A percentile compares a stretch with the other conserved stretches of the same genome.
Conservation (phyloP, 2,329 filamentous ascomycete genomes). For the Colletotrichum chlorophyti region DNA sequence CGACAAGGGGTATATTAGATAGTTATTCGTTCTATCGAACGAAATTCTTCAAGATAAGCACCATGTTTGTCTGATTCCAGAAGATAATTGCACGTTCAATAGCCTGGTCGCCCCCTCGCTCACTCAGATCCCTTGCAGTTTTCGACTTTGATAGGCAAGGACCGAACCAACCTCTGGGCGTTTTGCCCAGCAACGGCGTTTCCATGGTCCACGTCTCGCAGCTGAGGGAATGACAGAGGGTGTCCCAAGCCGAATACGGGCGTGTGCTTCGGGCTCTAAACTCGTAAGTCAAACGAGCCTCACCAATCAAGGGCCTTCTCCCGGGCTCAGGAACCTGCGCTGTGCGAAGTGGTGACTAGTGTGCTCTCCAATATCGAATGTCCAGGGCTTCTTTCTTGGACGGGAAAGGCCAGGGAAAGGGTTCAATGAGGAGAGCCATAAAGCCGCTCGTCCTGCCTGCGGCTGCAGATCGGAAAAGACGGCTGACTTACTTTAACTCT, state of each 20-base stretch:
- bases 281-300: no score
- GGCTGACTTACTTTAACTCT: no score
- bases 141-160: neutral
- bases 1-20: neutral
- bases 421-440: neutral
- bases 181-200: constrained; percentile 18
- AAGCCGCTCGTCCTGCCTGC: no score
- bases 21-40: neutral
- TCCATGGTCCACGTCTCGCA: constrained; percentile 16
- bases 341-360: no score
- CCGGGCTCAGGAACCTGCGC: neutral
- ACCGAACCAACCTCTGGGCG: constrained; percentile 9
- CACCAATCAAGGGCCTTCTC: neutral
- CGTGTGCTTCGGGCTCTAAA: no score
- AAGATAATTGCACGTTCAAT: neutral
- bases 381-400: neutral
- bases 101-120: neutral
- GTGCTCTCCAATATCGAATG: no score
- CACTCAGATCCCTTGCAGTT: neutral
- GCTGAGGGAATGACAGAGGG: constrained; percentile 3
- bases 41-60: neutral
- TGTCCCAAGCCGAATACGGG: constrained; percentile 2
- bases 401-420: no score
- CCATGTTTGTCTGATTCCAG: neutral
- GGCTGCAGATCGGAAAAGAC: neutral